phyloP scores from a whole-genome alignment of 352 stramenopile genomes.

The Phytophthora tentaculata region DNA sequence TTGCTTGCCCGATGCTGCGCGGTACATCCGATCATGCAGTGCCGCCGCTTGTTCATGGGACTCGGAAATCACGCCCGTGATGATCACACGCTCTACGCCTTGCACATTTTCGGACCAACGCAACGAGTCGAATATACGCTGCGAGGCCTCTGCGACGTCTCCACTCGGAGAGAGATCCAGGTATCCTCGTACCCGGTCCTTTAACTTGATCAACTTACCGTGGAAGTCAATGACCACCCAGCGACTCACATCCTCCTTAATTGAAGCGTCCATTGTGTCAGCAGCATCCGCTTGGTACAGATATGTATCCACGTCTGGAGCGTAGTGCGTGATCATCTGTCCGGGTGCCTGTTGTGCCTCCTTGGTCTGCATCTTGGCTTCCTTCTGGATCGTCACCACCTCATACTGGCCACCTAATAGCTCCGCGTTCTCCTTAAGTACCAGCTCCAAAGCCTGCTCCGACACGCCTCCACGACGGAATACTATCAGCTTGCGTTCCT shows the following conservation, averaged over 20 bases:
- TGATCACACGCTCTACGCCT: slow-evolving; percentile 71
- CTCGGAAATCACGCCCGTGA: slow-evolving; percentile 59
- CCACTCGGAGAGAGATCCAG: slow-evolving; percentile 78
- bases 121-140: slow-evolving; percentile 85
- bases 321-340: slow-evolving; percentile 98
- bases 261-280: slow-evolving; percentile 43
- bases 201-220: slow-evolving; percentile 51
- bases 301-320: slow-evolving; percentile 94
- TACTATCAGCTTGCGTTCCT: slow-evolving; percentile 82
- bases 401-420: slow-evolving; percentile 54
- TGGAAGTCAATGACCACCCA: slow-evolving; percentile 90
- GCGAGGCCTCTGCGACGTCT: slow-evolving; percentile 72
- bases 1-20: slow-evolving; percentile 77
- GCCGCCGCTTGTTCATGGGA: slow-evolving; percentile 75
- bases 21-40: slow-evolving; percentile 87
- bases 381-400: slow-evolving; percentile 72
- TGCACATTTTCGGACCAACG: slow-evolving; percentile 84
- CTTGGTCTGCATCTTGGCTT: slow-evolving; percentile 63
- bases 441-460: slow-evolving; percentile 63
- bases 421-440: slow-evolving; percentile 57
- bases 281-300: slow-evolving; percentile 60
- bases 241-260: slow-evolving; percentile 37
- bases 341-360: slow-evolving; percentile 92
- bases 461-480: slow-evolving; percentile 90
- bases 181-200: slow-evolving; percentile 67